Base-by-base conservation (phyloP, 768 basidiomycete genomes). In the Hortiboletus campestris region DNA sequence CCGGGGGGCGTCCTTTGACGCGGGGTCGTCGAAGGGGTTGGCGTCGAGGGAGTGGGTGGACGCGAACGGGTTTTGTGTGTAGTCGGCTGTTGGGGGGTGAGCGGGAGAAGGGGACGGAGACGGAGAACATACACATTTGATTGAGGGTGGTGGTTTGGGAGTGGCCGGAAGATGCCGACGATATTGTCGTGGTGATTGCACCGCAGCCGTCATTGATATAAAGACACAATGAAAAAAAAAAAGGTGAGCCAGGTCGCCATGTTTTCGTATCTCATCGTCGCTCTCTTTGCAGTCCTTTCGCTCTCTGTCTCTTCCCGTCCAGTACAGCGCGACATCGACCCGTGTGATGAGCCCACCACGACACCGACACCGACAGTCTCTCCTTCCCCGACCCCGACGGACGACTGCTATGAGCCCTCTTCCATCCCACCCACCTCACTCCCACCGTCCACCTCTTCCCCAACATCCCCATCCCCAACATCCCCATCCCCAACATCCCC, bases 11-110 rank as follows among this genome's bases (percentile, higher is more conserved):
- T 80, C 75, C 49, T 61, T 72, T 59, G 70, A 72, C n/a, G 76
- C 65, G 32, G 89, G 90, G 80, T 95, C 93, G 63, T 92, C 91
- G 68, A 95, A 95, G 2, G 92, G 92, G 71, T 95, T 95, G 52
- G 83, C 78, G 67, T 93, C 92, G 47, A 94, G 85, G 3, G 90
- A 90, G 65, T 90, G 84, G 16, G 87, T 83, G 11, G 91, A 92
- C 10, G 89, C 85, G 72, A 94, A 94, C 0, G 91, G 91, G 62
- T 94, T 92, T 67, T 89, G 80, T 45, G 78, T 78, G 62, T 61
- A 67, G 25, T 67, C 74, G 64, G 60, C 58, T 64, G 46, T 17
- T 25, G 39, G 20, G 20, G 17, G 53, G 22, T 65, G 14, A 61
- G 62, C 35, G 34, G 16, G 2, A 4, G 20, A 1, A 11, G 19